phyloP scores from a whole-genome alignment of 805 yeast genomes.

The Myxozyma kluyveri region DNA sequence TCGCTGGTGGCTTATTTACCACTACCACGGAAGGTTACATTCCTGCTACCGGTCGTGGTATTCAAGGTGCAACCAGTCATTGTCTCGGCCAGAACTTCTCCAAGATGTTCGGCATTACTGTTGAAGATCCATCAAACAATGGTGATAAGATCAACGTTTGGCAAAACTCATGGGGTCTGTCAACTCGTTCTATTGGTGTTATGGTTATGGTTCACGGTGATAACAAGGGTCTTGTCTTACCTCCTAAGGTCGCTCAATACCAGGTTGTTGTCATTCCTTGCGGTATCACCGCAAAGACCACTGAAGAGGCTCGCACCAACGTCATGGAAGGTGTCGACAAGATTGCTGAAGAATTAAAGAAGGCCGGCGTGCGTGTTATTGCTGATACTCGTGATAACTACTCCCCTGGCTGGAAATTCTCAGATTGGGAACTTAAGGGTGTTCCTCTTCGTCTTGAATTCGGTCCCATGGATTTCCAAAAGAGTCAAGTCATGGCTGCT shows the following conservation, averaged over 20 bases:
- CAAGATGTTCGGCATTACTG: slow-evolving; percentile 93
- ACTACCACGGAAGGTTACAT: slow-evolving; percentile 96
- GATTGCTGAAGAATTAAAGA: slow-evolving; percentile 60
- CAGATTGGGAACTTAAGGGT: slow-evolving; percentile 97
- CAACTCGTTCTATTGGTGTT: slow-evolving; percentile 98
- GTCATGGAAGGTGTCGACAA: slow-evolving; percentile 68
- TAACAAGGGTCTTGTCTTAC: slow-evolving; percentile 95
- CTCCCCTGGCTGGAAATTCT: slow-evolving; percentile 98
- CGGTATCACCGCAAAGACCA: slow-evolving; percentile 85
- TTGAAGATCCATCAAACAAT: slow-evolving; percentile 77
- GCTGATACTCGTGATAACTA: slow-evolving; percentile 92
- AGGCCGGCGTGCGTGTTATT: slow-evolving; percentile 66
- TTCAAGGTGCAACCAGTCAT: slow-evolving; percentile 98
- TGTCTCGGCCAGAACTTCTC: slow-evolving; percentile 97
- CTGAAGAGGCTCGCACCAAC: slow-evolving; percentile 67
- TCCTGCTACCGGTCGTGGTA: slow-evolving; percentile 98
- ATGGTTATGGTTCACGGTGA: slow-evolving; percentile 99
- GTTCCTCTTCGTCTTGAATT: slow-evolving; percentile 88
- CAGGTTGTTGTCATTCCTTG: slow-evolving; percentile 94
- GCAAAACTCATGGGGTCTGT: slow-evolving; percentile 99
- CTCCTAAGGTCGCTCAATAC: slow-evolving; percentile 91
- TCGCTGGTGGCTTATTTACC: slow-evolving; percentile 96
- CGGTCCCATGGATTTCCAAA: slow-evolving; percentile 92
- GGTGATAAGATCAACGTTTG: slow-evolving; percentile 87
- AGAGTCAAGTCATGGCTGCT: slow-evolving; percentile 77